Percentiles rank a stretch among this genome's conserved stretches.
Conservation (phyloP, 164 flowering plant species). For the Vitis amurensis region DNA sequence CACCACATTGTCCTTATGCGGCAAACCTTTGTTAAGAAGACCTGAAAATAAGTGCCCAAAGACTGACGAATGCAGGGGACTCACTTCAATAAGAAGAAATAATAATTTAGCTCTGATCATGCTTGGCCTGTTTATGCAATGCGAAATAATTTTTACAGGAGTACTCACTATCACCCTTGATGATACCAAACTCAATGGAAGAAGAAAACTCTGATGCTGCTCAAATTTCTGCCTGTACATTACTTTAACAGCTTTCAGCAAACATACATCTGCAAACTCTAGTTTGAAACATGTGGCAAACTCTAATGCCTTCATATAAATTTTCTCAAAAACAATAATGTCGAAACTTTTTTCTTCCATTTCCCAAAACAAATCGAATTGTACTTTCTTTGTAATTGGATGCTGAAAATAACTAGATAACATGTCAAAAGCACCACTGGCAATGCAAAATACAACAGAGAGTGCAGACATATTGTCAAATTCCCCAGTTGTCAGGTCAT, state of each 20-base stretch:
- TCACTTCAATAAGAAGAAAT: conserved; percentile 52
- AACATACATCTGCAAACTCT: conserved; percentile 57
- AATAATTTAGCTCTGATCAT: conserved; percentile 52
- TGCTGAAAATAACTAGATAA: conserved; percentile 37
- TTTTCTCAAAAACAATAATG: conserved; percentile 39
- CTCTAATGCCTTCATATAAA: conserved; percentile 44
- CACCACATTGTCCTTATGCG: conserved; percentile 4
- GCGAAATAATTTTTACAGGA: conserved; percentile 54
- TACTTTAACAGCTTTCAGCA: conserved; percentile 59
- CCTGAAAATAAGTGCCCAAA: conserved; percentile 54
- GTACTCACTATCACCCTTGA: conserved; percentile 47
- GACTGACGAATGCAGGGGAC: conserved; percentile 60
- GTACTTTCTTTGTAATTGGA: conserved; percentile 15
- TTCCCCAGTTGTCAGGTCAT: conserved; percentile 12
- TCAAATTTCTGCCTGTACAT: conserved; percentile 23
- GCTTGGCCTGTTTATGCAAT: conserved; percentile 47
- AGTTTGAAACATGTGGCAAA: conserved; percentile 35
- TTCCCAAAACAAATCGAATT: conserved; percentile 37
- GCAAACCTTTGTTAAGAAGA: conserved; percentile 23
- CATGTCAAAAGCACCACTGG: conserved; percentile 52
- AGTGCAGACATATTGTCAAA: conserved; percentile 34
- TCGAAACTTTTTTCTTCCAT: conserved; percentile 26
- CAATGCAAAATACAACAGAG: conserved; percentile 50
- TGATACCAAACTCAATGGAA: conserved; percentile 43
- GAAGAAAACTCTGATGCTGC: conserved; percentile 35